Evolutionary conservation across 305 asterid species (phyloP), one percentile per base, ranked within the genome.

Genomic region (Salvia sclarea): DNA sequence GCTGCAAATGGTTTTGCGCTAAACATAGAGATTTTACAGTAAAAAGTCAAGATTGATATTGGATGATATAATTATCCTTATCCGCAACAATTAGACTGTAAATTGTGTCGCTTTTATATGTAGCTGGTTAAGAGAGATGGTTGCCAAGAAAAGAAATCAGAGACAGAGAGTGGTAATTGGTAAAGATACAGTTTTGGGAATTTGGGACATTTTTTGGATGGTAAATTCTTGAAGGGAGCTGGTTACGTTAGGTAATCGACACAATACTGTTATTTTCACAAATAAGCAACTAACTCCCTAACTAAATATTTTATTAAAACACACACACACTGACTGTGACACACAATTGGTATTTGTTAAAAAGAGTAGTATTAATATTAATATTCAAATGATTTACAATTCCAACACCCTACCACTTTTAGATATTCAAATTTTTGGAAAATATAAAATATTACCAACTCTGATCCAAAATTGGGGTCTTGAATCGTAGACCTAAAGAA

Each of bases 1-100:
- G 37, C 47, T 17, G 71, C 41, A 9, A 60, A 49, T 59, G 78
- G 73, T 59, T 73, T 67, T 17, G 18, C n/a, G 78, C 4, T 11
- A 56, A 20, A 37, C 33, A 28, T 20, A 44, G 64, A 58, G 61
- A 54, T 12, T 65, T 52, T 17, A 41, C 50, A 50, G 69, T 35
- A 25, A 43, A 48, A 37, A 53, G 50, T 53, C 13, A 53, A 28
- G 56, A 16, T 13, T 44, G 24, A 3, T 50, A 9, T 2, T 47
- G 78, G 63, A 52, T 59, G 12, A 38, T n/a, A 11, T 58, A 61
- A 58, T 58, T 68, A 50, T 33, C 75, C 75, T 75, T 75, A 75
- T 75, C 79, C 79, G 55, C 71, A 44, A 54, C 71, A 31, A 12
- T 44, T 31, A 17, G 64, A 45, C 75, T 45, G 41, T 63, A 61